These are phyloP conservation scores for Dactylonectria estremocensis DNA, from an alignment of 2,329 filamentous ascomycete genomes.

Conservation along the genomic window DNA sequence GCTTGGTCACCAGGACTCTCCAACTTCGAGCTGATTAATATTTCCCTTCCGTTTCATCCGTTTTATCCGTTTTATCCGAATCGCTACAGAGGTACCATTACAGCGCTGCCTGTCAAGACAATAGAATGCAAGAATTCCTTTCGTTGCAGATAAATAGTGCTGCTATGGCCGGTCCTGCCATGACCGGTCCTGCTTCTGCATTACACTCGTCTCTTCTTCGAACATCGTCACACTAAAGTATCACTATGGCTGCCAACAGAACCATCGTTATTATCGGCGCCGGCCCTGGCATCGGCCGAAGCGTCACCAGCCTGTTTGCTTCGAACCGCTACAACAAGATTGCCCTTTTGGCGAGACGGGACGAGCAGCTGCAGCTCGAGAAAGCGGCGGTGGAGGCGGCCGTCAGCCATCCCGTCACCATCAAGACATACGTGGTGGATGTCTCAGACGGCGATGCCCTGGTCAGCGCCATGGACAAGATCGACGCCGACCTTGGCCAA, in stretches of 20 bases:
- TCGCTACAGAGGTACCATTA: not conserved
- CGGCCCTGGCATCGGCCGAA: conserved; percentile 7
- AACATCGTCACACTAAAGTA: not conserved
- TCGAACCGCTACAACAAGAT: conserved; percentile 2
- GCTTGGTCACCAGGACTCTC: no score
- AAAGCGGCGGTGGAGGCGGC: not conserved
- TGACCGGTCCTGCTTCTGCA: not conserved
- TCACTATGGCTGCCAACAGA: not conserved
- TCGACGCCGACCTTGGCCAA: not conserved
- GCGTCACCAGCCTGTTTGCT: not conserved
- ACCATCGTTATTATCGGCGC: conserved; percentile 3
- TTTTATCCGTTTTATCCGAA: not conserved
- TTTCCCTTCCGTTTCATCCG: not conserved
- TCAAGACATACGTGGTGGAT: conserved; percentile 10
- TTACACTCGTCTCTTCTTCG: not conserved
- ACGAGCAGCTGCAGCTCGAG: not conserved
- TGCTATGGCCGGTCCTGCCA: not conserved
- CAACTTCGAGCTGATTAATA: not conserved
- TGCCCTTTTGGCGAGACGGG: conserved; percentile 1
- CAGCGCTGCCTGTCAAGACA: no score
- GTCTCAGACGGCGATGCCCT: conserved; percentile 8
- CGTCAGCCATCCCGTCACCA: not conserved
- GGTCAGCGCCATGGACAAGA: conserved; percentile 1
- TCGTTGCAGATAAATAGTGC: not conserved
- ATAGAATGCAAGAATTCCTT: not conserved